A percentile compares a stretch with the other conserved stretches of the same genome.
These are phyloP conservation scores for Cyclostephanos tholiformis DNA, from an alignment of 108 stramenopile genomes.

Conservation along the genomic window DNA sequence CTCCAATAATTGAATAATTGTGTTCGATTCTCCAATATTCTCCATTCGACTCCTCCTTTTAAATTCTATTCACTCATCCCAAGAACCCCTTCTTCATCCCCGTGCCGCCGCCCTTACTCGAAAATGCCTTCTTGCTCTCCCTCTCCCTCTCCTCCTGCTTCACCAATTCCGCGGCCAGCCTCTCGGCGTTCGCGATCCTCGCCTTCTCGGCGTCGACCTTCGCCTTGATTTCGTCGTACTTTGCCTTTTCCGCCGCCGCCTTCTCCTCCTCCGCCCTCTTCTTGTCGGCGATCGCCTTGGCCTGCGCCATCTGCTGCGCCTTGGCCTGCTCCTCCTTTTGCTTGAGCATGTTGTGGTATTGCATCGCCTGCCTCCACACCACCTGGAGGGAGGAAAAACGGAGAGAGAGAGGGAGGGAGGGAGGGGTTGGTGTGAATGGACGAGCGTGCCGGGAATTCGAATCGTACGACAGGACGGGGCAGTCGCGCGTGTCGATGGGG, in stretches of 20 bases:
- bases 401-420: neutral
- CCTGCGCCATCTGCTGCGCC: conserved; percentile 58
- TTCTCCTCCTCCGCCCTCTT: conserved; percentile 31
- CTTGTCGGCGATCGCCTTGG: conserved; percentile 59
- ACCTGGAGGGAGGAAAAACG: conserved; percentile 40
- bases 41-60: no score
- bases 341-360: conserved; percentile 90
- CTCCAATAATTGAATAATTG: no score
- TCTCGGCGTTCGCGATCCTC: conserved; percentile 58
- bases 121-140: conserved; percentile 74
- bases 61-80: no score
- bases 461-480: no score
- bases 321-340: conserved; percentile 77
- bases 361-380: conserved; percentile 93
- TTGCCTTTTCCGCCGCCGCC: conserved; percentile 49
- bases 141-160: conserved; percentile 77
- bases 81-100: conserved; percentile 84
- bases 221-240: conserved; percentile 41
- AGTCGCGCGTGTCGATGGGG: no score
- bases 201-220: conserved; percentile 45
- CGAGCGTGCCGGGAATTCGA: no score
- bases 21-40: neutral
- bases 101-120: conserved; percentile 33
- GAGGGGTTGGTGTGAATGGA: no score
- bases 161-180: conserved; percentile 62